Conservation (phyloP, 495 filamentous ascomycete species). For the Xylaria scruposa region DNA sequence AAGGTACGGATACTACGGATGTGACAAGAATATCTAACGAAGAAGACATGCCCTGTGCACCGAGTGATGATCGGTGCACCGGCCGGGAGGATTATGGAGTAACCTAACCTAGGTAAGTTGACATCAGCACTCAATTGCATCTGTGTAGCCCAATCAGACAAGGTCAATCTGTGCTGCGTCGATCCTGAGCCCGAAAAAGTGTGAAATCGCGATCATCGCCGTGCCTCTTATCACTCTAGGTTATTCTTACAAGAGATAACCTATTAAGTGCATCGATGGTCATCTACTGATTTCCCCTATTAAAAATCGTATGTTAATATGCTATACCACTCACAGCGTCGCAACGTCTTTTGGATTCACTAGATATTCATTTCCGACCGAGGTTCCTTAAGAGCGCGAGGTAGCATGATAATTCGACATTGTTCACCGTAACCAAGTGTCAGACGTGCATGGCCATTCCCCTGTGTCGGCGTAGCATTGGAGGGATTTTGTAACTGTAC, state of each 20-base stretch:
- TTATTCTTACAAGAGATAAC: not conserved
- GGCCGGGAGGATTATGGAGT: not conserved
- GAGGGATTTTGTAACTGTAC: not conserved
- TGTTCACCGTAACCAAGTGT: conserved; percentile 12
- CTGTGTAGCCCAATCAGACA: not conserved
- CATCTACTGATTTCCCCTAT: not conserved
- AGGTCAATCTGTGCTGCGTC: not conserved
- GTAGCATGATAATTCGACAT: not conserved
- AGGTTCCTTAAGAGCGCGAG: conserved; percentile 1
- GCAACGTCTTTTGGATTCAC: not conserved
- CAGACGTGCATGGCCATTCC: conserved; percentile 5
- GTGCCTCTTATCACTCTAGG: not conserved
- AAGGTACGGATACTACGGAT: conserved; percentile 17
- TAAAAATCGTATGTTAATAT: too few species aligned
- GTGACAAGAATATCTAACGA: conserved; percentile 5
- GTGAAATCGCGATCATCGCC: not conserved
- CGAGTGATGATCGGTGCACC: not conserved
- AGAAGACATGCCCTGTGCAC: not conserved
- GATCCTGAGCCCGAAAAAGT: not conserved
- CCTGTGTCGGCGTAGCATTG: conserved; percentile 12
- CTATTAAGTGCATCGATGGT: not conserved
- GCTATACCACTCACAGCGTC: not conserved
- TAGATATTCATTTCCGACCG: not conserved
- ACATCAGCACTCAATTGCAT: conserved; percentile 10
- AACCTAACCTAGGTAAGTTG: not conserved